Base-by-base conservation (phyloP, 257 asterid species). In the Fraxinus excelsior region DNA sequence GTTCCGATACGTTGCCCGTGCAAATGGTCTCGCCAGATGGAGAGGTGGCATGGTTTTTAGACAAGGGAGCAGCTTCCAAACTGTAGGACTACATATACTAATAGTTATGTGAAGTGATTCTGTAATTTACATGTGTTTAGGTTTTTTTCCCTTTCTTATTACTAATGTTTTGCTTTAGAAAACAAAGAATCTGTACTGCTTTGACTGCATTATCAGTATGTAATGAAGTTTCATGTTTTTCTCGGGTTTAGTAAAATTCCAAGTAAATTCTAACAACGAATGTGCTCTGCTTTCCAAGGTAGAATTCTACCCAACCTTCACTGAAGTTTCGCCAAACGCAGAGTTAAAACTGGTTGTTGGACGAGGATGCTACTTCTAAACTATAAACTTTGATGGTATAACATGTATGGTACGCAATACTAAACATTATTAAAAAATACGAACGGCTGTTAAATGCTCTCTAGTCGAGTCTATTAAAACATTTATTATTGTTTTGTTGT, bases 21-120 rank as follows among this genome's bases (percentile, higher is more conserved):
- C 87, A 32, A 81, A 87, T 62, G 74, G 94, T 91, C 53, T 82
- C 89, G 0, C 88, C 96, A 28, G 93, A 89, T 76, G 88, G 79
- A 35, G 88, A 84, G 79, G 76, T 91, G 42, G 87, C 91, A 2
- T 91, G 95, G 96, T 94, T 94, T 79, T 71, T 94, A 87, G 96
- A 92, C 83, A 85, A 85, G 77, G 94, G 88, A 79, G 94, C 98
- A 72, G 94, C 92, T 82, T 87, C 97, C 4, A 76, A 88, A 77
- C 90, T 91, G 46, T 83, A 64, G 37, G 29, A 32, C 7, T 21
- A 10, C 18, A 26, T 62, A 26, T 62, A 25, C 32, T 16, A 2
- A 62, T 25, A 9, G 14, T 11, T 21, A 7, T 21, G 67, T 60
- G 34, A 62, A 62, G 34, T 62, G 16, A 62, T 26, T 58, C 66